These are phyloP conservation scores for Colletotrichum australisinense DNA, from an alignment of 2,329 filamentous ascomycete species.

Conservation along the genomic window DNA sequence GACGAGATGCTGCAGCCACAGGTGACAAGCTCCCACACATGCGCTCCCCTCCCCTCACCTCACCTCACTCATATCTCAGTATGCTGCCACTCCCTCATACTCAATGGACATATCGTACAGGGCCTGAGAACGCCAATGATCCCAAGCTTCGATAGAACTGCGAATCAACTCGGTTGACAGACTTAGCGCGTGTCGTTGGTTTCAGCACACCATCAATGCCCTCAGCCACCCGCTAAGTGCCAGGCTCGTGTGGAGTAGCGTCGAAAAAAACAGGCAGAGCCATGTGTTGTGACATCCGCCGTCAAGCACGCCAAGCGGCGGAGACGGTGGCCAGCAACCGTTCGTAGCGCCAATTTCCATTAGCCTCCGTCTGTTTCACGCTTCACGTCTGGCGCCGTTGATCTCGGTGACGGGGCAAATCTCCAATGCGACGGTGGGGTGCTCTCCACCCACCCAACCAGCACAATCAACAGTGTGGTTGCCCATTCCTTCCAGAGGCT, in stretches of 20 bases:
- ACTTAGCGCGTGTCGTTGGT: not conserved
- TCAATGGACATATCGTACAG: too few relatives aligned
- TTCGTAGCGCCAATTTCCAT: not conserved
- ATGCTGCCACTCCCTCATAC: too few relatives aligned
- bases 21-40: not conserved
- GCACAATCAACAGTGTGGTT: not conserved
- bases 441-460: conserved; percentile 11
- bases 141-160: not conserved
- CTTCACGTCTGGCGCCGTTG: conserved; percentile 1
- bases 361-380: conserved; percentile 20
- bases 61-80: too few relatives aligned
- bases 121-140: not conserved
- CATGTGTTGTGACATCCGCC: conserved; percentile 3
- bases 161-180: not conserved
- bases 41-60: too few relatives aligned
- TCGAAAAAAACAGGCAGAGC: not conserved
- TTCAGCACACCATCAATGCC: conserved; percentile 22
- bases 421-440: conserved; percentile 10
- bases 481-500: conserved; percentile 11
- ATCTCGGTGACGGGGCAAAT: not conserved
- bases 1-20: too few relatives aligned
- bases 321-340: conserved; percentile 6
- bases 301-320: conserved; percentile 20
- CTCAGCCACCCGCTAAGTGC: conserved; percentile 11
- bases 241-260: conserved; percentile 9